phyloP scores from a whole-genome alignment of 306 rosid species.

The Inga laurina region DNA sequence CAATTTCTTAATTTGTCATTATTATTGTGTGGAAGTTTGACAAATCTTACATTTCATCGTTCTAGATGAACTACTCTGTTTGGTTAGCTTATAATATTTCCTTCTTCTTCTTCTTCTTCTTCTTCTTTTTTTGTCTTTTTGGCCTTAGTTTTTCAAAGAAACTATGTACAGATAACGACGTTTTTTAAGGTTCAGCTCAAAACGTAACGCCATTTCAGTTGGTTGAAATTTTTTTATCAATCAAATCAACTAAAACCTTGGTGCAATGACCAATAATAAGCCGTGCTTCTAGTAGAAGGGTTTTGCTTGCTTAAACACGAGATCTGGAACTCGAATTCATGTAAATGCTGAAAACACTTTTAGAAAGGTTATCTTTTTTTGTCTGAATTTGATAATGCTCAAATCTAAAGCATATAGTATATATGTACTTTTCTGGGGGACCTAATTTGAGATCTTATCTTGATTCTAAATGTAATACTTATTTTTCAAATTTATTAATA shows the following conservation, averaged over 20 bases:
- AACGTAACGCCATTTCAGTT: not conserved
- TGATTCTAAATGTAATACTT: too few relatives aligned
- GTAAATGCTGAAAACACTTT: too few relatives aligned
- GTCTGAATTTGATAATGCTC: too few relatives aligned
- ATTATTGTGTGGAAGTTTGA: not conserved
- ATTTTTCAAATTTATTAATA: too few relatives aligned
- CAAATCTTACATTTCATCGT: not conserved
- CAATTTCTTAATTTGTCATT: not conserved
- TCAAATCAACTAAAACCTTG: not conserved
- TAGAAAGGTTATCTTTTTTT: too few relatives aligned
- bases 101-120: too few relatives aligned
- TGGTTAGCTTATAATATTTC: not conserved
- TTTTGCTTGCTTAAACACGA: too few relatives aligned
- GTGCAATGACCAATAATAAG: not conserved
- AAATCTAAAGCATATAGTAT: too few relatives aligned
- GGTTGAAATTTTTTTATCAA: not conserved
- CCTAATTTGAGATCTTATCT: too few relatives aligned
- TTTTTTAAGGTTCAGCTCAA: not conserved
- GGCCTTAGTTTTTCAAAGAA: not conserved
- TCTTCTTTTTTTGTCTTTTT: not conserved
- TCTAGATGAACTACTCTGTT: not conserved
- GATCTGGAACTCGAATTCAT: too few relatives aligned
- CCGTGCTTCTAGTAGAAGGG: too few relatives aligned
- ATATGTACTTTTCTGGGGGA: too few relatives aligned
- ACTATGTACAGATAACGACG: not conserved